Base-by-base conservation (phyloP, 495 filamentous ascomycete genomes). In the Tuber borchii region DNA sequence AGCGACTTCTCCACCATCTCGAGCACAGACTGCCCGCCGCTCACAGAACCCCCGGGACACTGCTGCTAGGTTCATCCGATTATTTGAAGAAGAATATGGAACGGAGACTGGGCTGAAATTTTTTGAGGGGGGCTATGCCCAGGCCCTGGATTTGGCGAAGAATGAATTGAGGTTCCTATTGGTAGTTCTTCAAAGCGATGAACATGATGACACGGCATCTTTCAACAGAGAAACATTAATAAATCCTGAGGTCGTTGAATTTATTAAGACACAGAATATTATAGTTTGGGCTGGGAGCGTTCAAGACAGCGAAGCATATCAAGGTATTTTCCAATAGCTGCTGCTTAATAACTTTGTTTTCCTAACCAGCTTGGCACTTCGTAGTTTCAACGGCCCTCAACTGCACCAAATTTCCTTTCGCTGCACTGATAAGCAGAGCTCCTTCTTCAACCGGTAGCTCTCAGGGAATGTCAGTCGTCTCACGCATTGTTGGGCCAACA, bases 71-170 rank as follows among this genome's bases (percentile, higher is more conserved):
- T 95, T 98, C 82, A 91, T 91, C 78, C 89, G 94, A 4, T 93
- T 97, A 75, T 97, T 99, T 79, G 93, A 97, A 82, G 95, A 98
- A 82, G 92, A 96, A 78, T 95, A 97, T 83, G 93, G 92, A 4
- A 84, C 85, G 16, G 87, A 91, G 77, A 78, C 77, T 2, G 72
- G 76, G 0, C 69, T 79, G 0, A 19, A 69, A 3, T 84, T 98
- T 19, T 88, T 91, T 77, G 94, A 97, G 77, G 91, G 90, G 61
- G 93, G 94, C 42, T 97, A 97, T 83, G 93, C 95, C 26, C 92
- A 95, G 83, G 93, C 93, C 0, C 86, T 96, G 73, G 95, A 99
- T 81, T 84, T 89, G 16, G 93, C 95, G 0, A 97, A 98, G 83
- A 89, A 87, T 74, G 93, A 97, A n/a, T 85, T 97, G 72, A 94